Base-by-base conservation (phyloP, 2,329 filamentous ascomycete species). In the Pleurostoma richardsiae region DNA sequence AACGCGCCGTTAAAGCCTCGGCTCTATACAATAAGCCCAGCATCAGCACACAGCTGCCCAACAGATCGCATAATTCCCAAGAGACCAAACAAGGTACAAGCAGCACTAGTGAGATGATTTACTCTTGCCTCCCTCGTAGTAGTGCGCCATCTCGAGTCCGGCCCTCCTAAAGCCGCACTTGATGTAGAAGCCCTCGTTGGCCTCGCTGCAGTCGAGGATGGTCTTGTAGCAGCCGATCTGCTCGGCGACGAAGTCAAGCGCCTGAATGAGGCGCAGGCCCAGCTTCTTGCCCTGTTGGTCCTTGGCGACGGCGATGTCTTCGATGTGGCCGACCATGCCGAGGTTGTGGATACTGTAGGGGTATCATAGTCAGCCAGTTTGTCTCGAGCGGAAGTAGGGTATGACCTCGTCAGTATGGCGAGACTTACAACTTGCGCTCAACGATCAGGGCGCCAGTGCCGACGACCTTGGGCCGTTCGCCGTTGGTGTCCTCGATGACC, bases 271-370 rank as follows among this genome's bases (percentile, higher is more conserved):
- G 56, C 90, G 81, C 61, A 96, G 73, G 4, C 94, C 94, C 40
- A 97, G 77, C 72, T 96, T 96, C 81, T 97, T 96, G 57, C 94
- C 94, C 70, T 97, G 94, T 71, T 97, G 90, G 59, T 95, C 88
- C 70, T 91, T 90, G 54, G 88, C 84, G 36, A 99, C 91, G 19
- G 92, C 91, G 64, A 99, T 96, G 65, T 99, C 94, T 68, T 97
- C 94, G 68, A 97, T 96, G 69, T 97, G 94, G 10, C 92, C 94
- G 29, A 96, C 92, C 27, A 85, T 72, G 43, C 88, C 88, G 40
- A 94, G 79, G 56, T 80, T 82, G 66, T 92, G 88, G 57, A 94
- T 91, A 65, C 84, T 87, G 42, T 44, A 26, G 41, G 19, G 6
- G 30, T 30, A 19, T 27, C 10, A 44, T 29, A 26, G 39, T 19